phyloP scores from a whole-genome alignment of 805 yeast genomes.

The Teunomyces gatunensis region DNA sequence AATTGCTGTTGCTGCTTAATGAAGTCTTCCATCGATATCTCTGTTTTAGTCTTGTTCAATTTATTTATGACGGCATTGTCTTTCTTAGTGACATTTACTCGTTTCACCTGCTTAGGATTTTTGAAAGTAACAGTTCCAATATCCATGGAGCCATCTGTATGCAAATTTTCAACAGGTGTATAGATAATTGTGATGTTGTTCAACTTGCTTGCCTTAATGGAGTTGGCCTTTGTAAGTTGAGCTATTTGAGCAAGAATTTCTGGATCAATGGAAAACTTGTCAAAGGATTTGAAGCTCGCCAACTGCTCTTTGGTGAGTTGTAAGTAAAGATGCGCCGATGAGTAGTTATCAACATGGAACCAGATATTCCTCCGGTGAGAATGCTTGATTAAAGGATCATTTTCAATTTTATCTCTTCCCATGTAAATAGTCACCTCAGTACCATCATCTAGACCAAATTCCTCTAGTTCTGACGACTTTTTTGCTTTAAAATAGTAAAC shows the following conservation, averaged over 20 bases:
- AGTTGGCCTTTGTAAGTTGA: slow-evolving; percentile 74
- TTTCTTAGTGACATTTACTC: slow-evolving; percentile 51
- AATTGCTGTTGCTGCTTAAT: slow-evolving; percentile 26
- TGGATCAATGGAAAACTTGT: slow-evolving; percentile 34
- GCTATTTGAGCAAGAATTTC: slow-evolving; percentile 50
- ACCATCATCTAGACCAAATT: slow-evolving; percentile 19
- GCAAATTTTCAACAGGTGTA: slow-evolving; percentile 72
- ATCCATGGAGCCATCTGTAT: slow-evolving; percentile 68
- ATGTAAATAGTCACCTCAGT: slow-evolving; percentile 45
- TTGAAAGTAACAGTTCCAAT: slow-evolving; percentile 77
- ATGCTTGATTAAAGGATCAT: slow-evolving; percentile 49
- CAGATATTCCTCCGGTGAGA: slow-evolving; percentile 68
- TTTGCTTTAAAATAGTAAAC: slow-evolving; percentile 29
- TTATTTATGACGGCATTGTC: slow-evolving; percentile 61
- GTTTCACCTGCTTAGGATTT: slow-evolving; percentile 52
- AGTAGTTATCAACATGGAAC: slow-evolving; percentile 78
- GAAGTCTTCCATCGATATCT: slow-evolving; percentile 47
- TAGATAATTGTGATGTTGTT: slow-evolving; percentile 64
- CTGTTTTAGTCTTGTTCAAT: slow-evolving; percentile 62
- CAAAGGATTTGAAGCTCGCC: slow-evolving; percentile 41
- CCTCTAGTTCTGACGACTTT: slow-evolving; percentile 13
- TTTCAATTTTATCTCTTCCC: slow-evolving; percentile 77
- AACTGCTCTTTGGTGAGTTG: slow-evolving; percentile 50
- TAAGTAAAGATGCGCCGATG: slow-evolving; percentile 76
- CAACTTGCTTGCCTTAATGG: slow-evolving; percentile 71